Evolutionary conservation across 73 alveolate species (phyloP).

Genomic region (Paramecium caudatum): DNA sequence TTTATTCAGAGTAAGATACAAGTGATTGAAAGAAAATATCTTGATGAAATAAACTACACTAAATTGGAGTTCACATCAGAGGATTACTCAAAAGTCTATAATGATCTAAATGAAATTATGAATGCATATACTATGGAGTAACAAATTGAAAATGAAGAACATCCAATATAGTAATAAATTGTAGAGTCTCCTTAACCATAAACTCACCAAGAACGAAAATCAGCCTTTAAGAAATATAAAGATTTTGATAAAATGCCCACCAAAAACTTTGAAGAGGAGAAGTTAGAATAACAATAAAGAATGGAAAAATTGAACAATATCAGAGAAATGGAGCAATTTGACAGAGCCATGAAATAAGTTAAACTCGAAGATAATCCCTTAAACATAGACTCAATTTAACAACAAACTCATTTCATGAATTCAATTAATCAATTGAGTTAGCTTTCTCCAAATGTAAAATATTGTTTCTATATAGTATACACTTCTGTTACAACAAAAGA

Average conservation of each 20-base stretch:
- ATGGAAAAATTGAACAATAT: conserved; percentile 16
- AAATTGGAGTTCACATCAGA: not conserved
- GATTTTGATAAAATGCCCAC: conserved; percentile 56
- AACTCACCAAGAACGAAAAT: conserved; percentile 21
- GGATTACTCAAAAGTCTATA: conserved; percentile 1
- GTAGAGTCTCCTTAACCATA: too few species aligned
- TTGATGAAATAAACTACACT: conserved; percentile 29
- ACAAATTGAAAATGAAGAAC: too few species aligned
- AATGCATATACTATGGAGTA: too few species aligned
- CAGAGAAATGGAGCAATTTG: conserved; percentile 16
- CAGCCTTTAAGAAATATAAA: conserved; percentile 26
- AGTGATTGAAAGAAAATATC: conserved; percentile 42
- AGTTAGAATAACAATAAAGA: not conserved
- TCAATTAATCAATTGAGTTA: not conserved
- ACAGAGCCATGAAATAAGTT: not conserved
- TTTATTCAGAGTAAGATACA: not conserved
- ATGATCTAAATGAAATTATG: conserved; percentile 9
- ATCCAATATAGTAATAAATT: too few species aligned
- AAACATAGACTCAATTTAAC: too few species aligned
- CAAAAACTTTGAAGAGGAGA: conserved; percentile 40
- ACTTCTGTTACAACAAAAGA: not conserved
- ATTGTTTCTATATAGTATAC: not conserved
- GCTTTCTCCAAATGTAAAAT: not conserved
- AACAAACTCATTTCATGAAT: not conserved
- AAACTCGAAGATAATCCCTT: not conserved